Conservation (phyloP, 495 filamentous ascomycete species). For the Hypoxylon lenormandii region DNA sequence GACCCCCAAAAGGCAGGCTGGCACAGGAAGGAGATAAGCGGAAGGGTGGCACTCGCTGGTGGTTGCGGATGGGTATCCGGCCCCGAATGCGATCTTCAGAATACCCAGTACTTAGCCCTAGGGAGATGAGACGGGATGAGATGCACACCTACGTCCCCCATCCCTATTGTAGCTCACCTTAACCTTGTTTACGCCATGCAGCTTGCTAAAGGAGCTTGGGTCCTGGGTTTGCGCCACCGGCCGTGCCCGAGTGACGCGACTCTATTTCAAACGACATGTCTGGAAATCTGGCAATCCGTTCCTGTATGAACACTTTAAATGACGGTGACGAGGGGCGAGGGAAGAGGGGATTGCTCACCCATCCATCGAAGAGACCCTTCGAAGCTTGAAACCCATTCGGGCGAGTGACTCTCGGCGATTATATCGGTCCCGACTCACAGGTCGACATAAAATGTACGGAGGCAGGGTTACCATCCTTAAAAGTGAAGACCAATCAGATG, state of each 20-base stretch:
- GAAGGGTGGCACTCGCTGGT: constrained; percentile 3
- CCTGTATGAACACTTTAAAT: neutral
- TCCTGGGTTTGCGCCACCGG: constrained; percentile 28
- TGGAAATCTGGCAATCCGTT: constrained; percentile 1
- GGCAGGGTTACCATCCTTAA: constrained; percentile 26
- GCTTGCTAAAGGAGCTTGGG: constrained; percentile 12
- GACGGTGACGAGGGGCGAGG: constrained; percentile 5
- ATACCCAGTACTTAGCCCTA: constrained; percentile 2
- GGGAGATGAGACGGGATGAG: constrained; percentile 15
- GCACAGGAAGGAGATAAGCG: constrained; percentile 3
- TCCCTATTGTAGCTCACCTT: constrained; percentile 13
- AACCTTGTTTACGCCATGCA: constrained; percentile 42
- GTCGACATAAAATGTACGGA: neutral
- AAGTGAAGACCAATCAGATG: constrained; percentile 19
- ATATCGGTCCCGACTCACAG: constrained; percentile 39
- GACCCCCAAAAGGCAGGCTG: constrained; percentile 5
- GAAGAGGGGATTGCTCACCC: constrained; percentile 9
- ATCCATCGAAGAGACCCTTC: constrained; percentile 28
- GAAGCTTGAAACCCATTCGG: constrained; percentile 42
- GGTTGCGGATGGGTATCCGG: constrained; percentile 8
- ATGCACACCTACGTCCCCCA: neutral
- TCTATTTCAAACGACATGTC: constrained; percentile 1
- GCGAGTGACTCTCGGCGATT: constrained; percentile 32
- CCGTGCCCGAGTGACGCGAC: constrained; percentile 10
- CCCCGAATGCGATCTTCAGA: constrained; percentile 4